Conservation (phyloP, 495 filamentous ascomycete species). For the Trypethelium eluteriae region DNA sequence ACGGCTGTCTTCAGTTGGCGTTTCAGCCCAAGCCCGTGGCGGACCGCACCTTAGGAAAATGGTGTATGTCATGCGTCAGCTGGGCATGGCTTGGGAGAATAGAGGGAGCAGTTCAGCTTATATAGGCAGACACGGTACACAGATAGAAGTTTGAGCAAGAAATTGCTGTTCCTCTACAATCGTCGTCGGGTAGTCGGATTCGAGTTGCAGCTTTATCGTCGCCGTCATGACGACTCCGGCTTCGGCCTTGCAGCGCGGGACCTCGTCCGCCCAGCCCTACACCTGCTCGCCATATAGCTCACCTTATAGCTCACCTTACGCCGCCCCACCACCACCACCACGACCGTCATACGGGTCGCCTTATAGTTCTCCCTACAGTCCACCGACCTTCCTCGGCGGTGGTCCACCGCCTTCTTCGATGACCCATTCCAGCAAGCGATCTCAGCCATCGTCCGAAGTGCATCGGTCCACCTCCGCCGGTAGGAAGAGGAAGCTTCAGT, state of each 20-base stretch:
- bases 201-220: background rate
- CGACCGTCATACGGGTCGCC: background rate
- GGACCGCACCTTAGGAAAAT: too few relatives aligned
- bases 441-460: background rate
- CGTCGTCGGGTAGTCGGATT: background rate
- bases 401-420: background rate
- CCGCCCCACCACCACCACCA: background rate
- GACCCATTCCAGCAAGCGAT: slow-evolving; percentile 1
- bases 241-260: too few relatives aligned
- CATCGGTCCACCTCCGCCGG: background rate
- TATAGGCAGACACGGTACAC: background rate
- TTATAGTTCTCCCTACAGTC: slow-evolving; percentile 2
- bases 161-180: background rate
- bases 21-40: too few relatives aligned
- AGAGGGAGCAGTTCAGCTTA: background rate
- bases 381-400: background rate
- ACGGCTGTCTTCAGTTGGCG: too few relatives aligned
- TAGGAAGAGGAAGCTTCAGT: background rate
- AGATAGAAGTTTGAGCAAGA: background rate
- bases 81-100: background rate
- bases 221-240: background rate
- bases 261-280: background rate
- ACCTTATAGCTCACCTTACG: background rate
- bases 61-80: too few relatives aligned
- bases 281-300: background rate